Percentiles rank a stretch among this genome's conserved stretches.
phyloP scores from a whole-genome alignment of 768 basidiomycete species.

The Boletus tylopilopsis region DNA sequence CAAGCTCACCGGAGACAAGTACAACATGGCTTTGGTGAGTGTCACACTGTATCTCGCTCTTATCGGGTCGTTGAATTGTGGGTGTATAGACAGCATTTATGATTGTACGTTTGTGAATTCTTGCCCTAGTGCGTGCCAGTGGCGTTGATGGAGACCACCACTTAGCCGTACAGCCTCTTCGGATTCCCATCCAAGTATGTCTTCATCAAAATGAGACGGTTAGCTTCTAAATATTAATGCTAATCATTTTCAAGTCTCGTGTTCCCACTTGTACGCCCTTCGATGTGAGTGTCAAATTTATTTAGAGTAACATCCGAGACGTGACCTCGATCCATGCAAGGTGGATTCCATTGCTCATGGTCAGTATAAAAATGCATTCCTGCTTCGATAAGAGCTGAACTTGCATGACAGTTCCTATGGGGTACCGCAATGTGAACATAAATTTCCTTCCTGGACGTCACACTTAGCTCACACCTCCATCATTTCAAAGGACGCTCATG shows the following conservation, averaged over 20 bases:
- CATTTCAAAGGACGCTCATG: not conserved
- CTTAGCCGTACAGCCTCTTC: not conserved
- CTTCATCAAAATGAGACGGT: not conserved
- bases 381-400: not conserved
- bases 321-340: not conserved
- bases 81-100: not conserved
- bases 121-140: not conserved
- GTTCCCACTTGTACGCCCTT: not conserved
- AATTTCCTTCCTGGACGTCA: not conserved
- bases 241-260: not conserved
- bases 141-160: not conserved
- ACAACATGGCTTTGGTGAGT: slow-evolving; percentile 1
- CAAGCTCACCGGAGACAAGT: not conserved
- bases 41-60: not conserved
- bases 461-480: not conserved
- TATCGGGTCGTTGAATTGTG: not conserved
- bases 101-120: not conserved
- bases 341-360: slow-evolving; percentile 5
- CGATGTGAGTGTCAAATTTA: not conserved
- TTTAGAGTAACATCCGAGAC: not conserved
- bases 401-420: not conserved
- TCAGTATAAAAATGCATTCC: not conserved
- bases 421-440: not conserved
- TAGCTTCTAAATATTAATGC: not conserved
- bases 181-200: slow-evolving; percentile 1